Conservation (phyloP, 2,329 filamentous ascomycete genomes). For the Mycosphaerelloides madeirae region DNA sequence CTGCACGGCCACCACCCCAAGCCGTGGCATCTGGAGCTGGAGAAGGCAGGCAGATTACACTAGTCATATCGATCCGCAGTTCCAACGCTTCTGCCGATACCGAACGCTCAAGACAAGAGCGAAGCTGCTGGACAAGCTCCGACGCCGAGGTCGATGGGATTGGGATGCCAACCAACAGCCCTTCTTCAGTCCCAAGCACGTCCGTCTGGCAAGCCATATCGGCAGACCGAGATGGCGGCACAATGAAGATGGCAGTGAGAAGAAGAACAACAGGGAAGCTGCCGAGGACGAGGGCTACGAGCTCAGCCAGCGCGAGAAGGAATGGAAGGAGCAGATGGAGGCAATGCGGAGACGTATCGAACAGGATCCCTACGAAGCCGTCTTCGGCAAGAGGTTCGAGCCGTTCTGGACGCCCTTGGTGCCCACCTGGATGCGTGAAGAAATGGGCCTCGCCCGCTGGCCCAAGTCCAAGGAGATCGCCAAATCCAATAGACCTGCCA, state of each 20-base stretch:
- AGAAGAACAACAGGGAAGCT: constrained; percentile 5
- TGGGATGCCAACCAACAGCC: constrained; percentile 25
- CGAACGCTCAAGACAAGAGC: constrained; percentile 29
- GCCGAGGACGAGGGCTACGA: constrained; percentile 21
- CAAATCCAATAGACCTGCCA: constrained; percentile 5
- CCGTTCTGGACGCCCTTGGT: constrained; percentile 32
- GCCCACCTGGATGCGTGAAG: constrained; percentile 29
- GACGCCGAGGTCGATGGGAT: constrained; percentile 28
- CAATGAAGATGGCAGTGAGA: constrained; percentile 13
- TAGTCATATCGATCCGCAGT: constrained; percentile 31
- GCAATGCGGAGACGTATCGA: constrained; percentile 33
- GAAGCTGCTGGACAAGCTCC: constrained; percentile 29
- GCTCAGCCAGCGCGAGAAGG: constrained; percentile 27
- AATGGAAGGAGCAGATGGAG: constrained; percentile 33
- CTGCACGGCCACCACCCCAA: constrained; percentile 7
- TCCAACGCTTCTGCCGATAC: constrained; percentile 25
- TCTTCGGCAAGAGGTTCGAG: constrained; percentile 39
- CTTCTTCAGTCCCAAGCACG: constrained; percentile 27
- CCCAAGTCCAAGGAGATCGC: constrained; percentile 11
- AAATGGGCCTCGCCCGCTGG: constrained; percentile 21
- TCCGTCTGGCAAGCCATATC: constrained; percentile 28
- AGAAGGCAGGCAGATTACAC: constrained; percentile 22
- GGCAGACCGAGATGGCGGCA: constrained; percentile 17
- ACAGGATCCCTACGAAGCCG: constrained; percentile 39
- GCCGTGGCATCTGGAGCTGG: constrained; percentile 27